Evolutionary conservation across 1,284 basidiomycete genomes (phyloP).

Genomic region (Serendipita sp.): DNA sequence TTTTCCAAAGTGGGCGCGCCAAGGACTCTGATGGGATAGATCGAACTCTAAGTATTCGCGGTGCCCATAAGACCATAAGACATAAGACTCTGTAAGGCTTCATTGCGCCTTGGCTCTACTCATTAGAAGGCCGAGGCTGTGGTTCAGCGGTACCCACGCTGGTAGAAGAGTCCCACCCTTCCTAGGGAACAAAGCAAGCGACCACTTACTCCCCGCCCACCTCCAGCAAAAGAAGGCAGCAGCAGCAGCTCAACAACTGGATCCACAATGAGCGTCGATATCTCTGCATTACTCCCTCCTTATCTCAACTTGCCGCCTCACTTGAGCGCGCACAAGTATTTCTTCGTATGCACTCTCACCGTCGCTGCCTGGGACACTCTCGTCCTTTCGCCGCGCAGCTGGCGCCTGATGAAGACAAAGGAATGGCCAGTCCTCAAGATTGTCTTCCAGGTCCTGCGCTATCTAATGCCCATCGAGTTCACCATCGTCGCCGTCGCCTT

Average conservation of each 20-base stretch:
- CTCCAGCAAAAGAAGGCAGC: too few relatives aligned
- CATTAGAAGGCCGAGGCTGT: too few relatives aligned
- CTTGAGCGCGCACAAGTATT: conserved; percentile 70
- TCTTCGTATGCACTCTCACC: conserved; percentile 70
- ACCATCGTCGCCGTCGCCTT: conserved; percentile 63
- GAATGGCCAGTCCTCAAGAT: conserved; percentile 66
- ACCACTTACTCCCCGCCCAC: too few relatives aligned
- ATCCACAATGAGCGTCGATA: not conserved
- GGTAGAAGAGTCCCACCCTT: too few relatives aligned
- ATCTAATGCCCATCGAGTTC: conserved; percentile 66
- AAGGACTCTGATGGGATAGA: too few relatives aligned
- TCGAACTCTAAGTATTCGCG: too few relatives aligned
- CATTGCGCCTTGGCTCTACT: too few relatives aligned
- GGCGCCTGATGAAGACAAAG: conserved; percentile 48
- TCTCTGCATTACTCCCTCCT: conserved; percentile 25
- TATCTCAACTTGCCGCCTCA: conserved; percentile 59
- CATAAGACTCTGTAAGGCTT: too few relatives aligned
- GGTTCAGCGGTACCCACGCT: too few relatives aligned
- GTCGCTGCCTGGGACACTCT: conserved; percentile 76
- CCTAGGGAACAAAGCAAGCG: too few relatives aligned
- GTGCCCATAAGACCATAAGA: too few relatives aligned
- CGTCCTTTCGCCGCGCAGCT: conserved; percentile 61
- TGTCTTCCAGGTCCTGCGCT: conserved; percentile 53
- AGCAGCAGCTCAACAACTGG: not conserved
- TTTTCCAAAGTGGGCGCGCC: too few relatives aligned